Conservation (phyloP, 1,139 yeast species). For the Pichia sp. region DNA sequence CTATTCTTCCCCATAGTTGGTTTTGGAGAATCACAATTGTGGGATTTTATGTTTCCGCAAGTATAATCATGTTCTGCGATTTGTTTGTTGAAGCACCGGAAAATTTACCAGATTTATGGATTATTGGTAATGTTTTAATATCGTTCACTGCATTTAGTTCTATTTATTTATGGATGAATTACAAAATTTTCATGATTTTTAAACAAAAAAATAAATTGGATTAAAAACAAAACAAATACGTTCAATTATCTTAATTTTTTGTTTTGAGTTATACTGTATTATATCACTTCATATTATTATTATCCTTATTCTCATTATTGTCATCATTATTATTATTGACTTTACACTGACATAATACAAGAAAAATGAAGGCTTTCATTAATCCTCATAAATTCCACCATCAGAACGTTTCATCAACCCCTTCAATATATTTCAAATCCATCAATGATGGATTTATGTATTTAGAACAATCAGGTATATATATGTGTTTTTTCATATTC, state of each 20-base stretch:
- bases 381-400: background rate
- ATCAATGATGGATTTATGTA: constrained; percentile 3
- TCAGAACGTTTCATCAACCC: constrained; percentile 5
- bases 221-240: background rate
- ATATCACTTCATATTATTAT: background rate
- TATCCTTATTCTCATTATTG: no score
- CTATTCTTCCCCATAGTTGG: constrained; percentile 44
- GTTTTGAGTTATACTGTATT: no score
- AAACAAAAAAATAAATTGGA: constrained; percentile 5
- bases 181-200: constrained; percentile 36
- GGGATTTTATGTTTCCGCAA: constrained; percentile 52
- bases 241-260: background rate
- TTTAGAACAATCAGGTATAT: constrained; percentile 30
- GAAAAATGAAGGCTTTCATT: background rate
- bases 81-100: constrained; percentile 45
- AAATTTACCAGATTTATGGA: constrained; percentile 79
- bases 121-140: constrained; percentile 62
- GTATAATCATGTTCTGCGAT: constrained; percentile 51
- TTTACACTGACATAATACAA: background rate
- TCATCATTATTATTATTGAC: background rate
- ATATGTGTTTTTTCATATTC: constrained; percentile 25
- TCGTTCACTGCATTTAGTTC: constrained; percentile 70
- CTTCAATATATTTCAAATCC: constrained; percentile 2
- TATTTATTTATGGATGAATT: constrained; percentile 74
- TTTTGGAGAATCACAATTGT: constrained; percentile 54